Evolutionary conservation across 2,329 filamentous ascomycete genomes (phyloP).

Genomic region (Pseudocercospora eumusae): DNA sequence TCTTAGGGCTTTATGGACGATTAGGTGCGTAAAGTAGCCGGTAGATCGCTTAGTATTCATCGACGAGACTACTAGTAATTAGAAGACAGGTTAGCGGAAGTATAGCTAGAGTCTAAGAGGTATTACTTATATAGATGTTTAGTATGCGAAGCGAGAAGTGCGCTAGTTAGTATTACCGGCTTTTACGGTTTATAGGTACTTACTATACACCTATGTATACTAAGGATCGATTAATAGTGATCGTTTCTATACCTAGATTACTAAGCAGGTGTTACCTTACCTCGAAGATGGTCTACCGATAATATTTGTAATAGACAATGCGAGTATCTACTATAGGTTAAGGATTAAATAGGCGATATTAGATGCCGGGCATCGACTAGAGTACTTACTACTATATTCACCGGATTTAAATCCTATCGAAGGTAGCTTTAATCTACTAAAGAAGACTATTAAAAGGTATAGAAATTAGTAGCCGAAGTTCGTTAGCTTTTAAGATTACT

Average conservation of each 20-base stretch:
- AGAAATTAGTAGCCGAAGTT: too few relatives aligned
- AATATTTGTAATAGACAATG: too few relatives aligned
- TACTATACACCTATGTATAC: background rate
- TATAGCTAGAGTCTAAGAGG: background rate
- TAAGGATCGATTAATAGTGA: background rate
- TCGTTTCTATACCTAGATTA: background rate
- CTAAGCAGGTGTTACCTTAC: background rate
- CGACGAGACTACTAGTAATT: background rate
- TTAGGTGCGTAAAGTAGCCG: background rate
- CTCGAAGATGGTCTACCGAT: too few relatives aligned
- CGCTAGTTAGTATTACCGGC: background rate
- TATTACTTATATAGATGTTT: background rate
- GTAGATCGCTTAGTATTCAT: background rate
- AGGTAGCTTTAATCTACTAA: too few relatives aligned
- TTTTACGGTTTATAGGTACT: background rate
- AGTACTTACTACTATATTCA: too few relatives aligned
- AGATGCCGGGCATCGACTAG: too few relatives aligned
- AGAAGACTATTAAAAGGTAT: too few relatives aligned
- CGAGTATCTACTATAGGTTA: too few relatives aligned
- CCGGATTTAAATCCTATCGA: too few relatives aligned
- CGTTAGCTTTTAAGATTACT: too few relatives aligned
- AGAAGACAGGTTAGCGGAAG: background rate
- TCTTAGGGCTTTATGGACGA: background rate
- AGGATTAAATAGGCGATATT: too few relatives aligned
- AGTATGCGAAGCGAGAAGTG: background rate